phyloP scores from a whole-genome alignment of 345 rosid species.

The Populus davidiana region DNA sequence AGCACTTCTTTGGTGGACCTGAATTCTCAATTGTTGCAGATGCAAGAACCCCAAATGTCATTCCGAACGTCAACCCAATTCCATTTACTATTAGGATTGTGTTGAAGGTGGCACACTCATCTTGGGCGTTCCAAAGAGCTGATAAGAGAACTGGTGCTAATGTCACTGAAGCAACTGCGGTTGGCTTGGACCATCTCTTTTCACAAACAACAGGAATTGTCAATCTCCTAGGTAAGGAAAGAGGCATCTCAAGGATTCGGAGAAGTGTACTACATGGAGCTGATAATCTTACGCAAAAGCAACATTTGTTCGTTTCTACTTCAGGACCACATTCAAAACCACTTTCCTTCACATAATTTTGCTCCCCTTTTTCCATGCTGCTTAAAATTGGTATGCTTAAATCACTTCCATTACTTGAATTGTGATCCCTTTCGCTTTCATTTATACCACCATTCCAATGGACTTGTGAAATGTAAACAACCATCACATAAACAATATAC shows the following conservation, averaged over 20 bases:
- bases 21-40: constrained; percentile 45
- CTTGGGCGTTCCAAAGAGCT: constrained; percentile 43
- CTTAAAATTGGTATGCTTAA: constrained; percentile 40
- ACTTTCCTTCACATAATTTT: constrained; percentile 24
- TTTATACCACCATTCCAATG: constrained; percentile 10
- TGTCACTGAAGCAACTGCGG: constrained; percentile 56
- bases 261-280: constrained; percentile 30
- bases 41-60: constrained; percentile 51
- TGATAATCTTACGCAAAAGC: constrained; percentile 21
- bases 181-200: constrained; percentile 71
- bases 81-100: constrained; percentile 37
- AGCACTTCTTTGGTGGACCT: constrained; percentile 58
- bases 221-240: constrained; percentile 70
- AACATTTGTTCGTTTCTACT: constrained; percentile 21
- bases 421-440: constrained; percentile 11
- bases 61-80: constrained; percentile 44
- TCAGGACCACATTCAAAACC: constrained; percentile 21
- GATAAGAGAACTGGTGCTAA: constrained; percentile 69
- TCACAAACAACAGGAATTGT: constrained; percentile 73
- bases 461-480: constrained; percentile 47
- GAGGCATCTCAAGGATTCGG: constrained; percentile 55
- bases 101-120: constrained; percentile 16
- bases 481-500: constrained; percentile 55
- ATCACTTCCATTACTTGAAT: constrained; percentile 23
- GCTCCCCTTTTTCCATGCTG: constrained; percentile 32